Evolutionary conservation across 768 basidiomycete species (phyloP), one percentile per base, ranked within the genome.

Genomic region (Omphalotus guepiniiformis): DNA sequence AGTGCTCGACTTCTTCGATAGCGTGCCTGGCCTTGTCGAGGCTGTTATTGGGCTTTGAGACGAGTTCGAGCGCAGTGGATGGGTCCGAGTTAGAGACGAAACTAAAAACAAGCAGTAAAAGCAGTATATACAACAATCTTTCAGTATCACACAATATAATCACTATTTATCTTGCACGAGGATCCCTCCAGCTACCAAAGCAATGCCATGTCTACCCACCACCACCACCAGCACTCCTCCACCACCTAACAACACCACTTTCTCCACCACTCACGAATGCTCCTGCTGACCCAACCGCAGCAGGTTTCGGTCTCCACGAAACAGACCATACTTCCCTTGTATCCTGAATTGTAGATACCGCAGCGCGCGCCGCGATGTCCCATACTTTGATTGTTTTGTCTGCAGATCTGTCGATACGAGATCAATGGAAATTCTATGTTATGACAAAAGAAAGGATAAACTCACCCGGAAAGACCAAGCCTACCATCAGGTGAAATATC

Each of bases 361-460:
- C 79, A 1, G 82, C 70, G 4, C 88, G 81, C 5, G 87, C 77
- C 3, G 73, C 77, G 43, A 92, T 75, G 56, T 93, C 91, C 91
- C 91, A 93, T 6, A 93, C 80, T 58, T 90, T 91, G 53, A 90
- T 80, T 1, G 80, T 84, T 63, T 86, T 88, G 63, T 93, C 91
- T 9, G 88, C 84, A 37, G 90, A 91, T 15, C 89, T 89, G 46
- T 34, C 39, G 18, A 45, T 23, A 5, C 29, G 37, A 53, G 18
- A 51, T 47, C 32, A 35, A 26, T 42, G 38, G 23, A 29, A 21
- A 25, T 18, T 48, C 30, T 39, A 38, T 1, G 16, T 15, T 39
- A 29, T 26, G 18, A 39, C 27, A 7, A 34, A 18, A 54, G n/a
- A 48, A 35, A 9, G 21, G 29, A 11, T 26, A n/a, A 46, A 66